Conservation (phyloP, 768 basidiomycete genomes). For the Lactarius trivialis region DNA sequence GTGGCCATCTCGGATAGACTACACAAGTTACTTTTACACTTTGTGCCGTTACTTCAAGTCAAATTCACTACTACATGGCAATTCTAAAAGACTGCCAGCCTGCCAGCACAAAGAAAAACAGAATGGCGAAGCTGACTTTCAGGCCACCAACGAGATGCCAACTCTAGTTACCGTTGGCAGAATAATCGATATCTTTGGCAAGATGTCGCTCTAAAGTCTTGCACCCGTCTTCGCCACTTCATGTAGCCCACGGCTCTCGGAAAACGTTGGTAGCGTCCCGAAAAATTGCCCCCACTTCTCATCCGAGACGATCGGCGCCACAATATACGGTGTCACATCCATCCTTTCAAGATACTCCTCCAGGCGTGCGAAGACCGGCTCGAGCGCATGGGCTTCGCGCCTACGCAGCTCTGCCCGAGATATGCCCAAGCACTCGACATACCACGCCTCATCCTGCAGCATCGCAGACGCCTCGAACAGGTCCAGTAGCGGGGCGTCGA, state of each 20-base stretch:
- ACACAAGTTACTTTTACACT: too few relatives aligned
- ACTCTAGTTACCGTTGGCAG: not conserved
- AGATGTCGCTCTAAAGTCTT: not conserved
- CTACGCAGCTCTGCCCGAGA: slow-evolving; percentile 39
- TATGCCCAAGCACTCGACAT: slow-evolving; percentile 45
- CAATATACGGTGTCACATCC: slow-evolving; percentile 10
- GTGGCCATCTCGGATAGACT: too few relatives aligned
- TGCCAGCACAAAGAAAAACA: too few relatives aligned
- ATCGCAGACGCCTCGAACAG: not conserved
- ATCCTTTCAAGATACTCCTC: slow-evolving; percentile 21
- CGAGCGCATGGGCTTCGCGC: slow-evolving; percentile 25
- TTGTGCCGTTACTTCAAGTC: too few relatives aligned
- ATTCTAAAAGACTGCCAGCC: too few relatives aligned
- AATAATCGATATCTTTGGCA: not conserved
- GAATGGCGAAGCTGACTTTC: too few relatives aligned
- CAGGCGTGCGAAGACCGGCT: slow-evolving; percentile 24
- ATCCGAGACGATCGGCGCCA: slow-evolving; percentile 29
- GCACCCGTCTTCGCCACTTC: not conserved
- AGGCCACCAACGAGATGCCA: not conserved
- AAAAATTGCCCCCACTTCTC: slow-evolving; percentile 28
- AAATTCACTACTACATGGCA: too few relatives aligned
- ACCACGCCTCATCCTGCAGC: slow-evolving; percentile 48
- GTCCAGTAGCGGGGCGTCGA: slow-evolving; percentile 45
- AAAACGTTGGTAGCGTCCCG: slow-evolving; percentile 17
- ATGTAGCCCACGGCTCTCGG: not conserved